Evolutionary conservation across 2,329 filamentous ascomycete species (phyloP), one percentile per base, ranked within the genome.

Genomic region (Alternaria brassicicola): DNA sequence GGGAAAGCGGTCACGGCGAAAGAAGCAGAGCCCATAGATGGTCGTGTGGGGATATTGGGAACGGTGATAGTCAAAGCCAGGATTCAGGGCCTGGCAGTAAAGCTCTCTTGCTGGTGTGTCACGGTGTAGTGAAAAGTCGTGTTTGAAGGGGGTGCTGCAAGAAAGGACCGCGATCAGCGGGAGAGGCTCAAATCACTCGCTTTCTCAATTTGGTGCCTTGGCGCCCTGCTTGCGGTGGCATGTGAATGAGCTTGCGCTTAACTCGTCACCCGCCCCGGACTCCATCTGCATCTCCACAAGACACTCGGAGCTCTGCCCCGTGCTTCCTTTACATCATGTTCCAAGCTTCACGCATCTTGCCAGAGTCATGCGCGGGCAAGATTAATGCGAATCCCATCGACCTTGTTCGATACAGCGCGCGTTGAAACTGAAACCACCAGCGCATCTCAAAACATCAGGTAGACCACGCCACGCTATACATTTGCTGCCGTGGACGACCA

Each of bases 21-120:
- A 62, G 73, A 70, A 70, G 72, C 74, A 74, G 78, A 78, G 78
- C 79, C 78, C 79, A 81, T 81, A 77, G 73, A 79, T 79, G 74
- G 64, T 74, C 65, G 63, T 70, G 41, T 68, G 56, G 51, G 45
- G 57, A 65, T 69, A 65, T 57, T 61, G 42, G 52, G 43, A 47
- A 59, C 68, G 61, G 60, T 49, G 52, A 61, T 63, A 39, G 49
- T 61, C 36, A 65, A 47, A 66, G 72, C 74, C 73, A 76, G 74
- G 72, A 65, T 55, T 57, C 43, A 52, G 52, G 12, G 66, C 72
- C 74, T 70, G 69, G 72, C 72, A 60, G 28, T 49, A 38, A 33
- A 53, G 56, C 54, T 48, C 55, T 59, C 48, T 48, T 19, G 42
- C 56, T 58, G 56, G 55, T 39, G 65, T 64, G 62, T 57, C 56